Base-by-base conservation (phyloP, 2,329 filamentous ascomycete species). In the Ascochyta pisi region DNA sequence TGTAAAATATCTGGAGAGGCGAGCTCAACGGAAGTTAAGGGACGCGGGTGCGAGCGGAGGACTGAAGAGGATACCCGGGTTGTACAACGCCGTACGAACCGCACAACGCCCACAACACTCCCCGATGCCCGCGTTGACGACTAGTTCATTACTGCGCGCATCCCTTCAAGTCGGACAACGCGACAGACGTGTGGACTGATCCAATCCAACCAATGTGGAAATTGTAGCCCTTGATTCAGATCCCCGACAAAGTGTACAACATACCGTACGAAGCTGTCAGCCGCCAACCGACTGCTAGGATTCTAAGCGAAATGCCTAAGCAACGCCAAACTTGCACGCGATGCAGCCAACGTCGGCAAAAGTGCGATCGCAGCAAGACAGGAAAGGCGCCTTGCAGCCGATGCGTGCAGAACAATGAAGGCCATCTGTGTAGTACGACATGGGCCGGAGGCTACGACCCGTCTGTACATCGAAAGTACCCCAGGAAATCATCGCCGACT, bases 371-470 rank as follows among this genome's bases (percentile, higher is more conserved):
- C 19, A 56, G 29, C 38, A 56, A 51, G 47, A 51, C 53, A 4
- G 64, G 70, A 9, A 71, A 70, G 50, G 42, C 56, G 7, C 64
- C 64, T 7, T 66, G 64, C 40, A 61, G 50, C 22, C 59, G 71
- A 49, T 74, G 71, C 40, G 55, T 72, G 2, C 65, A 66, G 33
- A 71, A 74, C 47, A 68, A 68, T 27, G 70, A 73, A 56, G 59
- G 60, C 12, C 67, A 73, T 41, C 57, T 73, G 9, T 74, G 71
- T 62, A 72, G 68, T 22, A 70, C 66, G 9, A 62, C 69, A 54
- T 74, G 71, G 71, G 56, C 60, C 8, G 59, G 70, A 40, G 71
- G 70, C 9, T 74, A 73, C 58, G 66, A 74, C 49, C 68, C 70
- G 15, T 54, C 59, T 15, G 56, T 74, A 15, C 71, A 74, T 48